phyloP scores from a whole-genome alignment of 805 yeast species.

The Wickerhamomyces hampshirensis region DNA sequence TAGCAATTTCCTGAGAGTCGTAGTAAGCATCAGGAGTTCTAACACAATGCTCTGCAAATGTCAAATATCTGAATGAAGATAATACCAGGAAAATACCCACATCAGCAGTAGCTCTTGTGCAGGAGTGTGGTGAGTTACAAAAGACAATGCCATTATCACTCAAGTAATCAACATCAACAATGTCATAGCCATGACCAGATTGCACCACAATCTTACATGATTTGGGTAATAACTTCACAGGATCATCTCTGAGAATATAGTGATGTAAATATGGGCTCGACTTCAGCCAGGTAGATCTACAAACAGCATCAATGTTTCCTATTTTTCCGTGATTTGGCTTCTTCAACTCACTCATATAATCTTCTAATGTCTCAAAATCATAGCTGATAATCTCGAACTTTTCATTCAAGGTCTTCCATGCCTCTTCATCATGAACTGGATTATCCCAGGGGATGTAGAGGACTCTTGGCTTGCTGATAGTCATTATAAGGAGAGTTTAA shows the following conservation, averaged over 20 bases:
- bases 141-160: conserved; percentile 29
- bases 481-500: conserved; percentile 2
- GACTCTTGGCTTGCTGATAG: conserved; percentile 28
- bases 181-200: conserved; percentile 38
- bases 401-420: conserved; percentile 33
- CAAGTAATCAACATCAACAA: conserved; percentile 33
- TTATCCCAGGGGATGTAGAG: conserved; percentile 35
- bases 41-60: conserved; percentile 34
- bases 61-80: conserved; percentile 31
- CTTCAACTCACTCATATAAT: conserved; percentile 30
- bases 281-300: conserved; percentile 36
- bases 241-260: conserved; percentile 30
- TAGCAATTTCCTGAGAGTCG: conserved; percentile 27
- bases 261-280: conserved; percentile 35
- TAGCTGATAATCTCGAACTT: conserved; percentile 31
- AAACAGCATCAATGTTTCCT: conserved; percentile 32
- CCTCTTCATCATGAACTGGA: conserved; percentile 32
- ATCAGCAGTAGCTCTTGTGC: conserved; percentile 37
- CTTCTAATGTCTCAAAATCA: conserved; percentile 30
- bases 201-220: conserved; percentile 32
- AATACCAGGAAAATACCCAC: conserved; percentile 31
- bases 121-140: conserved; percentile 35
- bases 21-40: conserved; percentile 29
- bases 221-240: conserved; percentile 29
- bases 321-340: conserved; percentile 32